Evolutionary conservation across 2,329 filamentous ascomycete genomes (phyloP).

Genomic region (Fusarium sambucinum): DNA sequence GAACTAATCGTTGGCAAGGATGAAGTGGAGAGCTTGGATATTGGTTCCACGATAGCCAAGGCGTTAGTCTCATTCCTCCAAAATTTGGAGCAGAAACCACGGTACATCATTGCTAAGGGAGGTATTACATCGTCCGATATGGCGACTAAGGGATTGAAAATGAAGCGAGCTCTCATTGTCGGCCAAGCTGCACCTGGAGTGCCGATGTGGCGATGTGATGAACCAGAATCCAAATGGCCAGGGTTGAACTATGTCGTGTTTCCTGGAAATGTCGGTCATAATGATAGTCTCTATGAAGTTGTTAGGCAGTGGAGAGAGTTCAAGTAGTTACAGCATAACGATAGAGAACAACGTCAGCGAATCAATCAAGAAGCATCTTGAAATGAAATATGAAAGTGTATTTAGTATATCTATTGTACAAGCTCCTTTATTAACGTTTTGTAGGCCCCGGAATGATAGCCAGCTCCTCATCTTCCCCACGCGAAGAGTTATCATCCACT

Average conservation of each 20-base stretch:
- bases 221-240: slow-evolving; percentile 61
- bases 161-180: slow-evolving; percentile 65
- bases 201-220: slow-evolving; percentile 69
- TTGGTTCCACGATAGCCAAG: slow-evolving; percentile 64
- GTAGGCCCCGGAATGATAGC: neutral
- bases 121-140: slow-evolving; percentile 71
- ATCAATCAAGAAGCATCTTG: fast-evolving
- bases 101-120: slow-evolving; percentile 70
- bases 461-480: slow-evolving; percentile 14
- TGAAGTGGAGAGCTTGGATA: slow-evolving; percentile 64
- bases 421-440: neutral
- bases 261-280: slow-evolving; percentile 21
- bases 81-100: slow-evolving; percentile 60
- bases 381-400: neutral
- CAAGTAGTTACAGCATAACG: neutral
- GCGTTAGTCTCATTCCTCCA: slow-evolving; percentile 64
- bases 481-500: slow-evolving; percentile 10
- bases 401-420: neutral
- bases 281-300: slow-evolving; percentile 15
- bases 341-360: fast-evolving
- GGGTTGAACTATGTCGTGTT: slow-evolving; percentile 26
- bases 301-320: slow-evolving; percentile 25
- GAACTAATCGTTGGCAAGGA: slow-evolving; percentile 61
- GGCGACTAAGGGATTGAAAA: slow-evolving; percentile 66
- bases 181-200: slow-evolving; percentile 70